phyloP scores from a whole-genome alignment of 2,329 filamentous ascomycete species.

The Aureobasidium pullulans region DNA sequence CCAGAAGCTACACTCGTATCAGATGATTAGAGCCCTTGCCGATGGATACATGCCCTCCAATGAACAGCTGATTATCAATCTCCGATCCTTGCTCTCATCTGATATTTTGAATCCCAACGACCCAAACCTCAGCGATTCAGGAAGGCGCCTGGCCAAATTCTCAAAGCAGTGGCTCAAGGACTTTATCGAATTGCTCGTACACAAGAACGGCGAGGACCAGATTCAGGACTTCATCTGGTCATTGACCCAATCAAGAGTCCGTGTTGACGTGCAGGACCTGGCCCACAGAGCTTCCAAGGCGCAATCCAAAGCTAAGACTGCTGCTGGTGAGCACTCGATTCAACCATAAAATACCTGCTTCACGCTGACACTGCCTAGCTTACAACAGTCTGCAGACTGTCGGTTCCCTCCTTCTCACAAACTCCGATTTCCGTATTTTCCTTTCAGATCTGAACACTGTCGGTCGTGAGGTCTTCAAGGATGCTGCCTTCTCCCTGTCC shows the following conservation, averaged over 20 bases:
- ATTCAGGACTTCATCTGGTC: slow-evolving; percentile 92
- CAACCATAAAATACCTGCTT: not conserved
- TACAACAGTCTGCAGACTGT: slow-evolving; percentile 79
- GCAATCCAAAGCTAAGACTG: slow-evolving; percentile 62
- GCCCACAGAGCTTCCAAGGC: slow-evolving; percentile 52
- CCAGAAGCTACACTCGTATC: slow-evolving; percentile 86
- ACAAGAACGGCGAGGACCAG: slow-evolving; percentile 80
- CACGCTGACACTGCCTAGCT: slow-evolving; percentile 40
- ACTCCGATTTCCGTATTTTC: slow-evolving; percentile 83
- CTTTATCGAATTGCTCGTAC: slow-evolving; percentile 70
- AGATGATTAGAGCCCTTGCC: slow-evolving; percentile 75
- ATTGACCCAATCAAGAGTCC: slow-evolving; percentile 63
- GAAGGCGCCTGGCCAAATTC: slow-evolving; percentile 64
- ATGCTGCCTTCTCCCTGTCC: slow-evolving; percentile 74
- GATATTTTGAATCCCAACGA: slow-evolving; percentile 71
- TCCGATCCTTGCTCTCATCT: slow-evolving; percentile 70
- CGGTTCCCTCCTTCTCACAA: slow-evolving; percentile 75
- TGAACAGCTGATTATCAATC: slow-evolving; percentile 70
- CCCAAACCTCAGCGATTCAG: slow-evolving; percentile 68
- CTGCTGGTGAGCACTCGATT: slow-evolving; percentile 51
- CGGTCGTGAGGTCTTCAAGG: slow-evolving; percentile 75
- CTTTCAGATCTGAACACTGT: slow-evolving; percentile 72
- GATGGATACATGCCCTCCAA: slow-evolving; percentile 90
- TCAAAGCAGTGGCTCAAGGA: slow-evolving; percentile 66
- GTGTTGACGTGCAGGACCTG: slow-evolving; percentile 59